Evolutionary conservation across 169 alveolate species (phyloP), one percentile per base, ranked within the genome.

Genomic region (Babesia ovis): DNA sequence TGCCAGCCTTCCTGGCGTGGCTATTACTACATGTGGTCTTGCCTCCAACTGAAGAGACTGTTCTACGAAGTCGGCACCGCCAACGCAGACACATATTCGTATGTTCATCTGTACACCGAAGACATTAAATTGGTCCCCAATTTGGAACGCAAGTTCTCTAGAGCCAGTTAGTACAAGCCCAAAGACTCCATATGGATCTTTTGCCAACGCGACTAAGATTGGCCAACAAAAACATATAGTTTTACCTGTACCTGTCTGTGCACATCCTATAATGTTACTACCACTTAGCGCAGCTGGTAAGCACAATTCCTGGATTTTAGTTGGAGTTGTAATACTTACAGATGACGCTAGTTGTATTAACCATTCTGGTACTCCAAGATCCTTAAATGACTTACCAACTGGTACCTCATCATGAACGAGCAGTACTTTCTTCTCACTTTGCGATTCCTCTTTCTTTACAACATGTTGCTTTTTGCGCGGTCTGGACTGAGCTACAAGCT

Each of bases 171-270:
- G 75, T 42, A 98, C 95, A 43, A 97, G 83, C 0, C 96, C 97
- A 88, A 94, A 98, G 16, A 98, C 91, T 35, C 98, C 98, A 85
- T 77, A 96, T 11, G 98, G 98, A 79, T 98, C 98, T 77, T 91
- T 91, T 25, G 97, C 84, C 45, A 98, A 84, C 27, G 92, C 86
- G 68, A 96, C 95, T 23, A 98, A 88, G 18, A 96, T 93, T 0
- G 99, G 98, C 75, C 97, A 86, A 56, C 98, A 94, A 90, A 96
- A 98, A 45, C 99, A 95, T 20, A 98, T 97, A 9, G 99, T 98
- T 85, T 98, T 98, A 18, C 99, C 99, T 31, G 98, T 95, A 3
- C 99, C 99, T 1, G 99, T 98, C 71, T 95, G 93, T n/a, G 99
- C 97, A 42, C 95, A 90, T 4, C 95, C 97, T 20, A 94, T 91